Evolutionary conservation across 257 asterid genomes (phyloP).

Genomic region (Petrea volubilis): DNA sequence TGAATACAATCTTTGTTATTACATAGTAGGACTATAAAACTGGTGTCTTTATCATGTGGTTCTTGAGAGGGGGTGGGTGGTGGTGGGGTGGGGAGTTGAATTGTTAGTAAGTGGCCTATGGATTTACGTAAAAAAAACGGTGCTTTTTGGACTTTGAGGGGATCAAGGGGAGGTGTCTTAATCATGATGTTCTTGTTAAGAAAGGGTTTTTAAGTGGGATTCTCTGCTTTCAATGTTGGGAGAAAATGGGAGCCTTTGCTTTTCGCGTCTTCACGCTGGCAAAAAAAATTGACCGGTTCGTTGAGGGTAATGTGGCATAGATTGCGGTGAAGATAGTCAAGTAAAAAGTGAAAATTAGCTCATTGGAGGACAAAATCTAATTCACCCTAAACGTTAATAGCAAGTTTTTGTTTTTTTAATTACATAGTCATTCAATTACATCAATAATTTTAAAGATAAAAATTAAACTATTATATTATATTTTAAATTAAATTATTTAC

Average conservation of each 20-base stretch:
- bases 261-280: conserved; percentile 28
- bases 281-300: conserved; percentile 28
- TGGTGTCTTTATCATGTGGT: conserved; percentile 31
- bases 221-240: conserved; percentile 37
- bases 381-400: too few relatives aligned
- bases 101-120: conserved; percentile 23
- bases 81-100: neutral
- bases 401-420: too few relatives aligned
- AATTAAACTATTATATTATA: too few relatives aligned
- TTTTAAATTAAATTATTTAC: too few relatives aligned
- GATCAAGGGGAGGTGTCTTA: conserved; percentile 42
- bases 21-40: conserved; percentile 11
- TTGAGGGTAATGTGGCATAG: conserved; percentile 22
- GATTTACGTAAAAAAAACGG: conserved; percentile 41
- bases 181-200: conserved; percentile 40
- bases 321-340: conserved; percentile 2
- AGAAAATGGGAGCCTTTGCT: conserved; percentile 22
- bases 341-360: neutral
- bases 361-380: too few relatives aligned
- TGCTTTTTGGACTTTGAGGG: conserved; percentile 41
- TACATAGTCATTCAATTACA: too few relatives aligned
- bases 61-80: neutral
- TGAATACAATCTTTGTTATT: conserved; percentile 25
- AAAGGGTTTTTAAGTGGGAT: conserved; percentile 29
- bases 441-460: too few relatives aligned